Conservation (phyloP, 2,329 filamentous ascomycete genomes). For the Ophiocordyceps camponoti-leonardi region DNA sequence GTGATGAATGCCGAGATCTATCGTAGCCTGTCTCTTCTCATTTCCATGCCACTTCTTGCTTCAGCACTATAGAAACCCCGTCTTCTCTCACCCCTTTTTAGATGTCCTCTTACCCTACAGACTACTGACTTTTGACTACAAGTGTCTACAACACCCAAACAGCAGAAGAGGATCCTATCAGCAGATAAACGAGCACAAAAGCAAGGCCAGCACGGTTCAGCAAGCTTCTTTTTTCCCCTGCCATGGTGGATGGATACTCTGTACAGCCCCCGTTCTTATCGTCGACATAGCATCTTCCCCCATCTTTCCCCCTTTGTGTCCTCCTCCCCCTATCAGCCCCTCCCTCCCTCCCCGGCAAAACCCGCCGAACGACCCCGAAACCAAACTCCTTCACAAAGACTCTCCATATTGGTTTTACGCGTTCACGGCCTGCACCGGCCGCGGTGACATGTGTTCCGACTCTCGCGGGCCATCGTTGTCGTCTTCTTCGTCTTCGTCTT, state of each 20-base stretch:
- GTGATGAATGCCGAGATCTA: too few relatives aligned
- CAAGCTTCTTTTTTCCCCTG: neutral
- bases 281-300: neutral
- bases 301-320: neutral
- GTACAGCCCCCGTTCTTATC: neutral
- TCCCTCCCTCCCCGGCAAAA: neutral
- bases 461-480: constrained; percentile 11
- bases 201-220: neutral
- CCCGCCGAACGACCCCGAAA: too few relatives aligned
- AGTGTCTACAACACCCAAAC: too few relatives aligned
- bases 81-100: too few relatives aligned
- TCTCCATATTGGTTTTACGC: constrained; percentile 8
- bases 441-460: constrained; percentile 12
- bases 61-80: too few relatives aligned
- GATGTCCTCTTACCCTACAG: too few relatives aligned
- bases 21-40: too few relatives aligned
- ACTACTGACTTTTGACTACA: too few relatives aligned
- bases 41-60: too few relatives aligned
- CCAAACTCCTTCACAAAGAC: too few relatives aligned
- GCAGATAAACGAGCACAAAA: neutral
- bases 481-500: constrained; percentile 2
- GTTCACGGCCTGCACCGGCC: constrained; percentile 14
- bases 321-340: neutral
- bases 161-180: neutral
- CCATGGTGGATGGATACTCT: neutral